Evolutionary conservation across 371 early-diverging fungal genomes (phyloP).

Genomic region (Gilbertella persicaria): DNA sequence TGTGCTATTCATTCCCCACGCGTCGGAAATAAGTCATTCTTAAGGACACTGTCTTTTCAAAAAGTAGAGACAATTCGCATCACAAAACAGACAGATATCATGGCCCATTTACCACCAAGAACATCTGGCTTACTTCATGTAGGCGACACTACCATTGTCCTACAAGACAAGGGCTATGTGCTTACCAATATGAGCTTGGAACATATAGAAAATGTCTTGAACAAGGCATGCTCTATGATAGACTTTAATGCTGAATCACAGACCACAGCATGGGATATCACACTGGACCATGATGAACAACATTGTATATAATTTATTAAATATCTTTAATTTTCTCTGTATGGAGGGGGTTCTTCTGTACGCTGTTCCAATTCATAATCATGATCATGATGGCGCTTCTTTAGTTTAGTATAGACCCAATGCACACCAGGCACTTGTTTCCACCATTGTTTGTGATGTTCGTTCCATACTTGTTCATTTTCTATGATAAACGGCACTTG

Average conservation of each 20-base stretch:
- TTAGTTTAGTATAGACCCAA: constrained; percentile 38
- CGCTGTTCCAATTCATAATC: constrained; percentile 33
- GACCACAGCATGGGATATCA: constrained; percentile 11
- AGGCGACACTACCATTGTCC: constrained; percentile 29
- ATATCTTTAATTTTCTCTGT: constrained; percentile 22
- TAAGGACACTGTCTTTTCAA: constrained; percentile 19
- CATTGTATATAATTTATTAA: constrained; percentile 3
- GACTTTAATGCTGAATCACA: constrained; percentile 8
- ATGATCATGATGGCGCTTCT: constrained; percentile 17
- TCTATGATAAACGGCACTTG: not conserved
- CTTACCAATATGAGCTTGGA: constrained; percentile 5
- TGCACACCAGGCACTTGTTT: constrained; percentile 35
- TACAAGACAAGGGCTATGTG: constrained; percentile 9
- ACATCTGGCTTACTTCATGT: constrained; percentile 38
- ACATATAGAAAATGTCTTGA: constrained; percentile 17
- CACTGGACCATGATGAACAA: constrained; percentile 4
- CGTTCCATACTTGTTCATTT: constrained; percentile 27
- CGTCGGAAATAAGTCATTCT: constrained; percentile 32
- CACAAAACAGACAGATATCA: constrained; percentile 23
- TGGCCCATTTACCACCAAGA: constrained; percentile 40
- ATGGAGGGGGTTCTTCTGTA: constrained; percentile 41
- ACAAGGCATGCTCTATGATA: constrained; percentile 14
- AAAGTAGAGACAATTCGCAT: constrained; percentile 37
- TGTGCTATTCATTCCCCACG: constrained; percentile 36
- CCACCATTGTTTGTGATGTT: constrained; percentile 34